Evolutionary conservation across 2,329 filamentous ascomycete species (phyloP).

Genomic region (Pestalotiopsis fici): DNA sequence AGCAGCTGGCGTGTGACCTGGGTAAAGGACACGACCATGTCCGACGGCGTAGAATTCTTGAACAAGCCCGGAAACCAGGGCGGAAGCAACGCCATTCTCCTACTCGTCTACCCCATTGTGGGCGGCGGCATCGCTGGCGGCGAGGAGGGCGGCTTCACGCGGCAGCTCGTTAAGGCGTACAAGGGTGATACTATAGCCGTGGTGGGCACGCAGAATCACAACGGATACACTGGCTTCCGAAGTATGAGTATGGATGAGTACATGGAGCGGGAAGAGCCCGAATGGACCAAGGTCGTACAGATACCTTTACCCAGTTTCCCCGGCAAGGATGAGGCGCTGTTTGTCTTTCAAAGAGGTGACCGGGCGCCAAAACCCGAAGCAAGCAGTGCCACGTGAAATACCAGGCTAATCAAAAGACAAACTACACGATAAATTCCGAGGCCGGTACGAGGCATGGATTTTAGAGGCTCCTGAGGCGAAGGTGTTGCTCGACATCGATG

Average conservation of each 20-base stretch:
- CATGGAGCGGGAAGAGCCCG: slow-evolving; percentile 57
- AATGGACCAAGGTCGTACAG: slow-evolving; percentile 63
- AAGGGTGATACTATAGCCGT: slow-evolving; percentile 66
- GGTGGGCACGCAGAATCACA: slow-evolving; percentile 73
- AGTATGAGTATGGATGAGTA: slow-evolving; percentile 66
- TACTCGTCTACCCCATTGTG: slow-evolving; percentile 75
- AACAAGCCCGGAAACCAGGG: slow-evolving; percentile 38
- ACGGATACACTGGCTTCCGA: slow-evolving; percentile 72
- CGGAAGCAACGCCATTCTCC: slow-evolving; percentile 58
- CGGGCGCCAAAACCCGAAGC: slow-evolving; percentile 25
- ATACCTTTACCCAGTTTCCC: slow-evolving; percentile 73
- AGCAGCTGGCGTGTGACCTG: slow-evolving; percentile 70
- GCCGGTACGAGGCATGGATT: background rate
- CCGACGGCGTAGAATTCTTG: slow-evolving; percentile 63
- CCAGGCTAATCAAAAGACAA: background rate
- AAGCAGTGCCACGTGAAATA: background rate
- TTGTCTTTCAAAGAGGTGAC: slow-evolving; percentile 60
- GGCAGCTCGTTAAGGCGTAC: slow-evolving; percentile 61
- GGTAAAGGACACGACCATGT: slow-evolving; percentile 65
- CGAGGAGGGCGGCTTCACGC: slow-evolving; percentile 65
- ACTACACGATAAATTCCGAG: background rate
- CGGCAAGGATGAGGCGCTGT: slow-evolving; percentile 75
- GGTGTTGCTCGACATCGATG: no score
- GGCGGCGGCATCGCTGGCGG: slow-evolving; percentile 65
- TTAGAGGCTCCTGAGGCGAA: background rate